Conservation (phyloP, 805 yeast species). For the Yarrowia hollandica region DNA sequence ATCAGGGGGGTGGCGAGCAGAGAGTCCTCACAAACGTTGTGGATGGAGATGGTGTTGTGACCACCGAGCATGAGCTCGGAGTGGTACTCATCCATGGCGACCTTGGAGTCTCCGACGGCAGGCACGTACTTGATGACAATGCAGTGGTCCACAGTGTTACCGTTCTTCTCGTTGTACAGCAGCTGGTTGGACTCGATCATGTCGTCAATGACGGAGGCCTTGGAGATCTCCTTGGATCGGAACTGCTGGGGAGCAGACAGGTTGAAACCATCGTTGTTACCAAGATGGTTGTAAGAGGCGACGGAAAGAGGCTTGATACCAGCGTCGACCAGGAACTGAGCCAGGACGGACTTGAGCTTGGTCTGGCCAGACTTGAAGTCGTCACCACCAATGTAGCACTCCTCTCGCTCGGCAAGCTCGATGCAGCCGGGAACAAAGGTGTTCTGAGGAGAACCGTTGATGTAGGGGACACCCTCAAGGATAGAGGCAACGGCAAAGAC, state of each 20-base stretch:
- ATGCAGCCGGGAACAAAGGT: conserved; percentile 95
- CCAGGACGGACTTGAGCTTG: conserved; percentile 91
- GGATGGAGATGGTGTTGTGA: conserved; percentile 89
- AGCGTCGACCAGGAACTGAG: conserved; percentile 94
- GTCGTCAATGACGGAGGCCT: conserved; percentile 90
- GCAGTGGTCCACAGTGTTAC: conserved; percentile 84
- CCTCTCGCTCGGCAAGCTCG: conserved; percentile 77
- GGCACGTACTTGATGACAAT: conserved; percentile 91
- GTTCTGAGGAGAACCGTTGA: conserved; percentile 96
- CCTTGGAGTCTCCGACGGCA: conserved; percentile 95
- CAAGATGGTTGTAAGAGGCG: conserved; percentile 94
- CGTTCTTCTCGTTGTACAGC: conserved; percentile 76
- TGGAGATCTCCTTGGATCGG: conserved; percentile 92
- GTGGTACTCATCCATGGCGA: conserved; percentile 98
- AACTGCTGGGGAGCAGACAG: conserved; percentile 89
- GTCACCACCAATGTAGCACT: conserved; percentile 89
- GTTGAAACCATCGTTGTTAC: conserved; percentile 94
- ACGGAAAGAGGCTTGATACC: conserved; percentile 94
- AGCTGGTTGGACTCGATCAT: conserved; percentile 85
- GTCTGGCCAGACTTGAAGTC: conserved; percentile 98
- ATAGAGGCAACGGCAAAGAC: conserved; percentile 91
- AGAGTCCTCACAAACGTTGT: conserved; percentile 96
- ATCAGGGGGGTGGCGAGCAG: conserved; percentile 92
- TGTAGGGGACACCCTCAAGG: conserved; percentile 83
- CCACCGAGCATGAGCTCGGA: conserved; percentile 97